Percentiles rank a stretch among this genome's conserved stretches.
Evolutionary conservation across 2,329 filamentous ascomycete genomes (phyloP).

Genomic region (Aspergillus awamori): DNA sequence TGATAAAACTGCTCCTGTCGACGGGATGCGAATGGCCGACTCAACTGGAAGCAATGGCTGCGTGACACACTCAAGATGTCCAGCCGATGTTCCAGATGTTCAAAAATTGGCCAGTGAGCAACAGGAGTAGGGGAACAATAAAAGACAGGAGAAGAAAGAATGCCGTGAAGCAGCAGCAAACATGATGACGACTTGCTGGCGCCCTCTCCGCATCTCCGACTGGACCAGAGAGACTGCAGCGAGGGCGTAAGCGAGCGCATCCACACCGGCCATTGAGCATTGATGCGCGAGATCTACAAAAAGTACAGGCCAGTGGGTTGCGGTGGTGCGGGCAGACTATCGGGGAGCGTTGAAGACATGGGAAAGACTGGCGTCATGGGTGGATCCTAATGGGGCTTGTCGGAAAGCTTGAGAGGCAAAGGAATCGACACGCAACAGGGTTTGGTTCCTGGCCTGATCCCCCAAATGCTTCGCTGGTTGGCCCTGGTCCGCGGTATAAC

Average conservation of each 20-base stretch:
- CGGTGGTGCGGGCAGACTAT: not conserved
- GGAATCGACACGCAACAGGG: not conserved
- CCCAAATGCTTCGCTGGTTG: not conserved
- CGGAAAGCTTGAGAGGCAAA: not conserved
- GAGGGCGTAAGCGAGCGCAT: not conserved
- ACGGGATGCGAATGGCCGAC: not conserved
- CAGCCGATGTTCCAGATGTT: no score
- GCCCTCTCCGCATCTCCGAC: not conserved
- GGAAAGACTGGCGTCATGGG: not conserved
- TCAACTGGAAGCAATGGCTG: no score
- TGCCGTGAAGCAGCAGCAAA: not conserved
- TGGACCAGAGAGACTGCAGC: not conserved
- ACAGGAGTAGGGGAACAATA: not conserved
- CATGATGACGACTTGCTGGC: not conserved
- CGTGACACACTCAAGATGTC: no score
- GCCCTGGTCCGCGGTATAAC: no score
- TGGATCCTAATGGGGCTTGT: not conserved
- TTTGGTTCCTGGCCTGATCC: constrained; percentile 1
- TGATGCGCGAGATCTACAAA: not conserved
- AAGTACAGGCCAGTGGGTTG: not conserved
- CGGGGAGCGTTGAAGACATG: not conserved
- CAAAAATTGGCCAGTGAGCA: no score
- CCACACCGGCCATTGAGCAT: not conserved
- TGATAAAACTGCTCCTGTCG: not conserved
- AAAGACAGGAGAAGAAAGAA: not conserved